Conservation (phyloP, 2,329 filamentous ascomycete genomes). For the Aspergillus eucalypticola region DNA sequence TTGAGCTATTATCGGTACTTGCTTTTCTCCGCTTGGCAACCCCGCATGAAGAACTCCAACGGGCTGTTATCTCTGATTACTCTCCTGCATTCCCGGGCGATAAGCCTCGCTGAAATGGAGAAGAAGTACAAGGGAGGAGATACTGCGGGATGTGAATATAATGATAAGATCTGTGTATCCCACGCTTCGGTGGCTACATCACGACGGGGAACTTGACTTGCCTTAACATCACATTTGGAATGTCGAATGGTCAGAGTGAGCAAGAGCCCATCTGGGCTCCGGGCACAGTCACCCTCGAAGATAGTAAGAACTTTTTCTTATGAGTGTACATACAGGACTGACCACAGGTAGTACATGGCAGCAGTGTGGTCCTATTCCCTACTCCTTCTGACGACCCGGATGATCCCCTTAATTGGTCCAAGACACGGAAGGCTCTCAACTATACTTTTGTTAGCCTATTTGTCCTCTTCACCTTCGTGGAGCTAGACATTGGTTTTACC, state of each 20-base stretch:
- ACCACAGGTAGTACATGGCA: background rate
- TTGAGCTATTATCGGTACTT: background rate
- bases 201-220: background rate
- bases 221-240: background rate
- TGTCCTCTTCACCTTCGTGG: constrained; percentile 30
- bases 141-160: background rate
- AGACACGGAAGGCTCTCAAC: constrained; percentile 26
- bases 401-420: constrained; percentile 30
- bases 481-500: constrained; percentile 37
- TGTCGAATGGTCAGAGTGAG: background rate
- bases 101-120: background rate
- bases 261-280: background rate
- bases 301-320: background rate
- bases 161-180: background rate
- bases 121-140: background rate
- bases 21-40: background rate
- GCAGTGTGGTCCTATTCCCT: constrained; percentile 13
- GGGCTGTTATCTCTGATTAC: background rate
- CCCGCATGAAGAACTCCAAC: background rate
- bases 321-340: background rate
- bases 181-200: background rate
- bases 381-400: constrained; percentile 28
- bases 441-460: constrained; percentile 29
- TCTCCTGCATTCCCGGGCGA: background rate
- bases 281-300: background rate